Evolutionary conservation across 306 rosid genomes (phyloP).

Genomic region (Fragaria vesca): DNA sequence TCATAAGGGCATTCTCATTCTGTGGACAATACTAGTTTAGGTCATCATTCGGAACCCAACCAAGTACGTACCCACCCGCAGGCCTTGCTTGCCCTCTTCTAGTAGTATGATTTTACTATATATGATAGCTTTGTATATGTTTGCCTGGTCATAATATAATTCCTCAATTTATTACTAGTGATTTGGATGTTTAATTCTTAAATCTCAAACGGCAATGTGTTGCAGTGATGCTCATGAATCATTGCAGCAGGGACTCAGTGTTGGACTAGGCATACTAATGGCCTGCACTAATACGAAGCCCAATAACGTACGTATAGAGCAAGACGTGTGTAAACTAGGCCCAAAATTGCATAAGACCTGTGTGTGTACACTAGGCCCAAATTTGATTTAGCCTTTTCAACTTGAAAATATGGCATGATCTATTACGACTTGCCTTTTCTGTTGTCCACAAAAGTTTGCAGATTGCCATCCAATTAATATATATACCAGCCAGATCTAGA

Average conservation of each 20-base stretch:
- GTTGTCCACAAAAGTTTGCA: too few relatives aligned
- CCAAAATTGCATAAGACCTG: too few relatives aligned
- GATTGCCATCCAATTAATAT: too few relatives aligned
- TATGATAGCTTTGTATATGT: background rate
- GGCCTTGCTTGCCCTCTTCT: background rate
- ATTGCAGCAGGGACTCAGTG: background rate
- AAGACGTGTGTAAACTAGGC: too few relatives aligned
- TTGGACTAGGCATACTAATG: background rate
- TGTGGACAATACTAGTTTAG: background rate
- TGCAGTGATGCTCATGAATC: too few relatives aligned
- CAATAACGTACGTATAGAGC: too few relatives aligned
- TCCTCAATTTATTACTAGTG: background rate
- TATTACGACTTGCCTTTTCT: too few relatives aligned
- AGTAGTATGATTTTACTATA: background rate
- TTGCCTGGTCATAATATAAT: background rate
- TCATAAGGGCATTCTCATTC: background rate
- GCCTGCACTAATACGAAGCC: too few relatives aligned
- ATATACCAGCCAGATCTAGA: too few relatives aligned
- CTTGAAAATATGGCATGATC: too few relatives aligned
- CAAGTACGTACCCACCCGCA: background rate
- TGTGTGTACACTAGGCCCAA: too few relatives aligned
- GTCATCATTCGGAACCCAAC: background rate
- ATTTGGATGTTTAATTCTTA: background rate
- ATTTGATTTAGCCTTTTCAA: too few relatives aligned
- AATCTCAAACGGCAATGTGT: background rate